Percentiles rank a stretch among this genome's conserved stretches.
Evolutionary conservation across 2,329 filamentous ascomycete species (phyloP).

Genomic region (Exophiala spinifera): DNA sequence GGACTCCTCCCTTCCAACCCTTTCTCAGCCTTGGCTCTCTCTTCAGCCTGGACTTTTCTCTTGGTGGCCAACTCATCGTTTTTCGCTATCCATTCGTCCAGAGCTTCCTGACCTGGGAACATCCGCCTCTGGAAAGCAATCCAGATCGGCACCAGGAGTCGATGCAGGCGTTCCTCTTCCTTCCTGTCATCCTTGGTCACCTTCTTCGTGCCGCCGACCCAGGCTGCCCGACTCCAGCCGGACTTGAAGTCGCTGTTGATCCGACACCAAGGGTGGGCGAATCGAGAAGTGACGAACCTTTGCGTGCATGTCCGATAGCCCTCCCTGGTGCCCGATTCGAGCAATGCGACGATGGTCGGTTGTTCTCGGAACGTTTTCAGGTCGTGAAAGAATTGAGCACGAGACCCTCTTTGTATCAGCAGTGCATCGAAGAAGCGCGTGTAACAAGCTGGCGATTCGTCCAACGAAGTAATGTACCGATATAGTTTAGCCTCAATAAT

Average conservation of each 20-base stretch:
- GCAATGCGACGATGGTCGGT: slow-evolving; percentile 14
- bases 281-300: slow-evolving; percentile 21
- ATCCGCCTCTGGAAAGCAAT: slow-evolving; percentile 27
- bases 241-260: slow-evolving; percentile 14
- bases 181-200: slow-evolving; percentile 14
- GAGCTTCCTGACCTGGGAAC: slow-evolving; percentile 23
- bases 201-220: slow-evolving; percentile 16
- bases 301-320: slow-evolving; percentile 20
- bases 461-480: slow-evolving; percentile 24
- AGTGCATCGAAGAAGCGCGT: slow-evolving; percentile 27
- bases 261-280: slow-evolving; percentile 29
- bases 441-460: slow-evolving; percentile 23
- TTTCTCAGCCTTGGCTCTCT: not conserved
- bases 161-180: slow-evolving; percentile 27
- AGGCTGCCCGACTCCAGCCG: slow-evolving; percentile 15
- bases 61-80: slow-evolving; percentile 5
- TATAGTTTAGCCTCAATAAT: slow-evolving; percentile 15
- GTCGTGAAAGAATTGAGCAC: slow-evolving; percentile 25
- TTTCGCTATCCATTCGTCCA: slow-evolving; percentile 20
- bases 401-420: slow-evolving; percentile 23
- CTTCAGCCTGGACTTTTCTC: not conserved
- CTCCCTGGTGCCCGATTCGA: slow-evolving; percentile 16
- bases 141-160: slow-evolving; percentile 30
- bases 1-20: not conserved
- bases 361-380: slow-evolving; percentile 27